A percentile compares a stretch with the other conserved stretches of the same genome.
These are phyloP conservation scores for Corynespora cassiicola DNA, from an alignment of 2,329 filamentous ascomycete species.

Conservation along the genomic window DNA sequence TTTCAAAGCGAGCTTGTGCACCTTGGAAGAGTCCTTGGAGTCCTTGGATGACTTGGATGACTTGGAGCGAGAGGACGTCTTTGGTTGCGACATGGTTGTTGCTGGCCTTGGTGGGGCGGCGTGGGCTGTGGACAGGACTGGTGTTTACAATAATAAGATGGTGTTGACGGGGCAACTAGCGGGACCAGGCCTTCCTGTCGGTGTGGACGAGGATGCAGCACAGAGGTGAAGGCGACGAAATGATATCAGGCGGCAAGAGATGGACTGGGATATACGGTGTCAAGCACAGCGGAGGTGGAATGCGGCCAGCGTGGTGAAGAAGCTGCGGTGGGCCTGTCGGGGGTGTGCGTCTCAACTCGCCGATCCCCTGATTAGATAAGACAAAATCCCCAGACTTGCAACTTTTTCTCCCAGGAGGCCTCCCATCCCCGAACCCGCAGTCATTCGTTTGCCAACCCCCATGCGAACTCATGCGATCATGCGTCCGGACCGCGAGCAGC, in stretches of 20 bases:
- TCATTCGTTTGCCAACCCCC: slow-evolving; percentile 23
- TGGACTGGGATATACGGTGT: too few species aligned
- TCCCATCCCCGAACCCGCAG: slow-evolving; percentile 7
- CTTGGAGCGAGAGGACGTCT: slow-evolving; percentile 16
- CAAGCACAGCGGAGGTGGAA: not conserved
- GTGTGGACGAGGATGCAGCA: too few species aligned
- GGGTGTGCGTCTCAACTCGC: not conserved
- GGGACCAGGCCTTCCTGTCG: too few species aligned
- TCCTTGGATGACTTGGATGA: slow-evolving; percentile 46
- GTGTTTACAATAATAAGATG: slow-evolving; percentile 30
- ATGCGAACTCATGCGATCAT: slow-evolving; percentile 58
- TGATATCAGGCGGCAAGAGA: too few species aligned
- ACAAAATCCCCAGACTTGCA: not conserved
- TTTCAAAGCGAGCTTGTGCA: slow-evolving; percentile 92
- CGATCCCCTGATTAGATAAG: slow-evolving; percentile 14
- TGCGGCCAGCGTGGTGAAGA: slow-evolving; percentile 1
- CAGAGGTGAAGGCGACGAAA: too few species aligned
- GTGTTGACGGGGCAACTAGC: slow-evolving; percentile 42
- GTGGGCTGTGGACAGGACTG: slow-evolving; percentile 8
- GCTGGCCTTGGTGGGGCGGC: slow-evolving; percentile 6
- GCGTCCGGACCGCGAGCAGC: slow-evolving; percentile 52
- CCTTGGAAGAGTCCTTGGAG: slow-evolving; percentile 78
- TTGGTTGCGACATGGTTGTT: slow-evolving; percentile 38
- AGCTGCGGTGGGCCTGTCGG: slow-evolving; percentile 16
- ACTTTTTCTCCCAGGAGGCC: slow-evolving; percentile 9